phyloP scores from a whole-genome alignment of 2,329 filamentous ascomycete species.

The Fusarium nisikadoi region DNA sequence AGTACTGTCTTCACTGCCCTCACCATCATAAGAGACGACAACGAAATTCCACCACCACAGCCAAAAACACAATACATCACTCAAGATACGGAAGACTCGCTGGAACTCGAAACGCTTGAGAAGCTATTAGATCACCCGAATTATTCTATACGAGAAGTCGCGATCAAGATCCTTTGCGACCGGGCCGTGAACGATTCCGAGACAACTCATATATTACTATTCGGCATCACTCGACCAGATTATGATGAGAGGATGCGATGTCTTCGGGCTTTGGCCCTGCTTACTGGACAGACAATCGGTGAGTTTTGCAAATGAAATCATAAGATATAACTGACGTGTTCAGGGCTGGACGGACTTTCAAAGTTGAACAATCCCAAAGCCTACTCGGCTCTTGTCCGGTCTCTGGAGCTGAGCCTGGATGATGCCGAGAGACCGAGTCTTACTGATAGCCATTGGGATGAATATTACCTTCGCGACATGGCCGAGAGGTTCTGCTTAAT shows the following conservation, averaged over 20 bases:
- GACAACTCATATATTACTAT: conserved; percentile 62
- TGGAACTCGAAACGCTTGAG: conserved; percentile 72
- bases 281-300: conserved; percentile 57
- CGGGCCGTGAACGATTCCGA: conserved; percentile 67
- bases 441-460: conserved; percentile 68
- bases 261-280: conserved; percentile 65
- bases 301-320: background rate
- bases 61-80: conserved; percentile 79
- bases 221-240: conserved; percentile 67
- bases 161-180: conserved; percentile 67
- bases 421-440: conserved; percentile 63
- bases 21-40: conserved; percentile 68
- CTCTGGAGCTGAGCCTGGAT: conserved; percentile 65
- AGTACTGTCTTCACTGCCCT: conserved; percentile 69
- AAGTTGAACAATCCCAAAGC: conserved; percentile 62
- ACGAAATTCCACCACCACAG: conserved; percentile 71
- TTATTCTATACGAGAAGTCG: conserved; percentile 76
- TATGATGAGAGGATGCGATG: conserved; percentile 69
- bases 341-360: conserved; percentile 53
- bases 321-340: conserved; percentile 28
- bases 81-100: conserved; percentile 78
- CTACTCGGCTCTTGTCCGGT: conserved; percentile 68
- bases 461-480: conserved; percentile 70
- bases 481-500: conserved; percentile 69
- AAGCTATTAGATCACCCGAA: conserved; percentile 77